Conservation (phyloP, 305 asterid species). For the Galium porrigens region DNA sequence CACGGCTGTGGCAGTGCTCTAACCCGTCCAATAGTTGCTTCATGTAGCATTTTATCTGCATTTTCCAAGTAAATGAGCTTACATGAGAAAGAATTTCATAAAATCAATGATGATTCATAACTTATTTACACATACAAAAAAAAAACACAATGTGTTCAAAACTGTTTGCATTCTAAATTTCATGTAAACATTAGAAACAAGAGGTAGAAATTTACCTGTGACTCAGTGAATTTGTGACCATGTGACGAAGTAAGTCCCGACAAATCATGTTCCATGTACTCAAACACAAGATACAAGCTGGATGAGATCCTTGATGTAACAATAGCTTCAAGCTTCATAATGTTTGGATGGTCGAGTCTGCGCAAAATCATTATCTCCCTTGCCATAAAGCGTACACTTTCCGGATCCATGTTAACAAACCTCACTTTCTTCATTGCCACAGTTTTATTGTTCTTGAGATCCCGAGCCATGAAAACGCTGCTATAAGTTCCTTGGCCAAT, state of each 20-base stretch:
- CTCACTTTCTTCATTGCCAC: constrained; percentile 87
- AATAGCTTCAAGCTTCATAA: constrained; percentile 71
- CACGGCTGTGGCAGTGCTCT: constrained; percentile 69
- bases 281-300: constrained; percentile 70
- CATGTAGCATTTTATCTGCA: constrained; percentile 72
- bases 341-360: constrained; percentile 70
- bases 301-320: constrained; percentile 66
- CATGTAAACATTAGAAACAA: not conserved
- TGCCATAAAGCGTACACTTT: constrained; percentile 87
- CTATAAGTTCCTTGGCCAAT: constrained; percentile 93
- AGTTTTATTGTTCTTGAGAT: constrained; percentile 38
- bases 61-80: not conserved
- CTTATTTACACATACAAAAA: too few species aligned
- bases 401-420: constrained; percentile 74
- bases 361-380: constrained; percentile 70
- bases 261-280: constrained; percentile 92
- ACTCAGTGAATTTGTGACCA: constrained; percentile 53
- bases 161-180: not conserved
- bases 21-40: constrained; percentile 56
- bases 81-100: not conserved
- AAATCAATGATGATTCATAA: not conserved
- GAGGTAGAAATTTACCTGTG: constrained; percentile 37
- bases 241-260: constrained; percentile 60
- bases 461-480: constrained; percentile 74
- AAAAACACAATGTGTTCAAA: too few species aligned